Percentiles rank a stretch among this genome's conserved stretches.
These are phyloP conservation scores for Discostella stelligeroides DNA, from an alignment of 108 stramenopile genomes.

Conservation along the genomic window DNA sequence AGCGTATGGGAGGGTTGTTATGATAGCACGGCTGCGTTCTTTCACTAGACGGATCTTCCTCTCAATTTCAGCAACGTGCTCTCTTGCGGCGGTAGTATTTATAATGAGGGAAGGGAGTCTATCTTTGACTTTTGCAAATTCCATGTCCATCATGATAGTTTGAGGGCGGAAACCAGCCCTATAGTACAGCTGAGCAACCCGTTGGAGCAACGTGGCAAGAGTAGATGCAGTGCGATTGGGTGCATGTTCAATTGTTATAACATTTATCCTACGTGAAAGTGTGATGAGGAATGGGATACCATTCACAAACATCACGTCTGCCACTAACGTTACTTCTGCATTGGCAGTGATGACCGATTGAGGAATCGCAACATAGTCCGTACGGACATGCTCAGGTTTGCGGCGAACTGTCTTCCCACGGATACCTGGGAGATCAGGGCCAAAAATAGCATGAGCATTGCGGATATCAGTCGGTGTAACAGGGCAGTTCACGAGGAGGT, in stretches of 20 bases:
- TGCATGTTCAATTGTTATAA: constrained; percentile 6
- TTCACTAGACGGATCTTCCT: constrained; percentile 45
- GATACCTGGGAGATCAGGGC: constrained; percentile 3
- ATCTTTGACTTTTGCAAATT: constrained; percentile 24
- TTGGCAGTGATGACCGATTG: background rate
- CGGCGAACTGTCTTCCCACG: constrained; percentile 1
- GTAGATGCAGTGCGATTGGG: background rate
- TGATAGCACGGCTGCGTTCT: constrained; percentile 32
- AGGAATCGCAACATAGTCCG: background rate
- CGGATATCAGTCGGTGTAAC: background rate
- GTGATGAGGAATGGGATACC: background rate
- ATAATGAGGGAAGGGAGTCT: constrained; percentile 1
- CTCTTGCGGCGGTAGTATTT: constrained; percentile 17
- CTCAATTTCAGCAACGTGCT: constrained; percentile 56
- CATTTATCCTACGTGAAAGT: background rate
- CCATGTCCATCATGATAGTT: background rate
- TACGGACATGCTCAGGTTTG: background rate
- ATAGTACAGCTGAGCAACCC: background rate
- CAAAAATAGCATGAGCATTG: background rate
- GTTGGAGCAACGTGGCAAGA: background rate
- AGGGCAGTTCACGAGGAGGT: background rate
- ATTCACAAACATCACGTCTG: too few species aligned
- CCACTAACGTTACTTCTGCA: background rate
- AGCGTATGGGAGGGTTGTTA: constrained; percentile 42
- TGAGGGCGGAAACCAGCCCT: background rate